Evolutionary conservation across 2,329 filamentous ascomycete genomes (phyloP).

Genomic region (Exophiala sideris): DNA sequence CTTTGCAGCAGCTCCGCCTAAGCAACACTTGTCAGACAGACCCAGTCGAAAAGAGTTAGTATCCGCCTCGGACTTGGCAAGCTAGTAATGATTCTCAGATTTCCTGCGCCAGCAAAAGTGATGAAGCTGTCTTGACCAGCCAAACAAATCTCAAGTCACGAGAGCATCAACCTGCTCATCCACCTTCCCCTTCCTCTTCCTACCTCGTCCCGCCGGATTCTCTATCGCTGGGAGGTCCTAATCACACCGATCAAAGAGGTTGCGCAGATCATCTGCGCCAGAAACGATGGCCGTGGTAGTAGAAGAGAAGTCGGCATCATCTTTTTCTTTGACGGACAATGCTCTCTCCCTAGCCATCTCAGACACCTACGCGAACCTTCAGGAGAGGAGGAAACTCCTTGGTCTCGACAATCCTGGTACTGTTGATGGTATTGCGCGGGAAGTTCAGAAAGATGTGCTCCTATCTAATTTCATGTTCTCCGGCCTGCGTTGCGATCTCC

Average conservation of each 20-base stretch:
- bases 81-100: slow-evolving; percentile 10
- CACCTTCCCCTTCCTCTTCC: slow-evolving; percentile 7
- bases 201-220: neutral
- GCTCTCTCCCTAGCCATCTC: slow-evolving; percentile 65
- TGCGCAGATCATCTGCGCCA: slow-evolving; percentile 1
- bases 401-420: slow-evolving; percentile 90
- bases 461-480: slow-evolving; percentile 96
- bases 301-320: slow-evolving; percentile 36
- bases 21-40: neutral
- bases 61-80: slow-evolving; percentile 7
- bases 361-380: slow-evolving; percentile 78
- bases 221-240: neutral
- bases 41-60: neutral
- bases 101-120: slow-evolving; percentile 23
- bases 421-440: slow-evolving; percentile 81
- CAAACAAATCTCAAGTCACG: slow-evolving; percentile 16
- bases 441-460: slow-evolving; percentile 94
- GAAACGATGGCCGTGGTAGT: slow-evolving; percentile 35
- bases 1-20: neutral
- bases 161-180: slow-evolving; percentile 15
- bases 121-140: slow-evolving; percentile 13
- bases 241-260: neutral
- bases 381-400: slow-evolving; percentile 79
- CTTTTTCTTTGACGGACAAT: no score
- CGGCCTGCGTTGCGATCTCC: slow-evolving; percentile 91